Evolutionary conservation across 345 rosid genomes (phyloP).

Genomic region (Camelina laxa): DNA sequence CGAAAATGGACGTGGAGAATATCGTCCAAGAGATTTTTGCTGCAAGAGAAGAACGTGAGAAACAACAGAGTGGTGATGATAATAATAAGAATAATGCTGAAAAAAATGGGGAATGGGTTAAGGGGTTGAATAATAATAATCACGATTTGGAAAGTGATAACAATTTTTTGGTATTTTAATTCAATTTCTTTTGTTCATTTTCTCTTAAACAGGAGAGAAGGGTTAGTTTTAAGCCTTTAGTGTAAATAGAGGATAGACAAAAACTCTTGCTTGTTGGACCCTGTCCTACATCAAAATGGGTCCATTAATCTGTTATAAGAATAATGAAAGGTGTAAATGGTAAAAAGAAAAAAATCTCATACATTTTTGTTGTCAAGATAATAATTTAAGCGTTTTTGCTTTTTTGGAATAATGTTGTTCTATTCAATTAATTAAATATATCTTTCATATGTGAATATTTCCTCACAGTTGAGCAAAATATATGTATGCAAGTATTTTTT

Average conservation of each 20-base stretch:
- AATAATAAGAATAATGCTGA: neutral
- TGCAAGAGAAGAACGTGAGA: conserved; percentile 29
- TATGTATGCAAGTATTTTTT: too few relatives aligned
- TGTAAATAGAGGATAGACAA: too few relatives aligned
- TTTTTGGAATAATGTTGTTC: too few relatives aligned
- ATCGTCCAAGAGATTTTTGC: conserved; percentile 63
- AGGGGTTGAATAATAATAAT: conserved; percentile 29
- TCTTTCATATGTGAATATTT: too few relatives aligned
- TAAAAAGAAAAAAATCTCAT: too few relatives aligned
- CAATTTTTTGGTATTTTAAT: conserved; percentile 40
- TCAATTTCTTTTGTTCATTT: neutral
- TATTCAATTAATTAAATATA: too few relatives aligned
- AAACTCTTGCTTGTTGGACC: neutral
- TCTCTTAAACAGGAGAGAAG: neutral
- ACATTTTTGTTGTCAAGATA: too few relatives aligned
- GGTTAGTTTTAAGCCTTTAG: neutral
- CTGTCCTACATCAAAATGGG: neutral
- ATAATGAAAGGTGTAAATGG: neutral
- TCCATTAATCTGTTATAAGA: neutral
- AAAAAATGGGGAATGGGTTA: conserved; percentile 37
- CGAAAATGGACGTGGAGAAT: conserved; percentile 60
- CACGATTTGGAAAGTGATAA: conserved; percentile 20
- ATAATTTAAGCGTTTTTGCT: too few relatives aligned
- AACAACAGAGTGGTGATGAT: neutral
- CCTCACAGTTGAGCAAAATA: too few relatives aligned